Evolutionary conservation across 2,329 filamentous ascomycete species (phyloP), one percentile per base, ranked within the genome.

Genomic region (Nigrograna mackinnonii): DNA sequence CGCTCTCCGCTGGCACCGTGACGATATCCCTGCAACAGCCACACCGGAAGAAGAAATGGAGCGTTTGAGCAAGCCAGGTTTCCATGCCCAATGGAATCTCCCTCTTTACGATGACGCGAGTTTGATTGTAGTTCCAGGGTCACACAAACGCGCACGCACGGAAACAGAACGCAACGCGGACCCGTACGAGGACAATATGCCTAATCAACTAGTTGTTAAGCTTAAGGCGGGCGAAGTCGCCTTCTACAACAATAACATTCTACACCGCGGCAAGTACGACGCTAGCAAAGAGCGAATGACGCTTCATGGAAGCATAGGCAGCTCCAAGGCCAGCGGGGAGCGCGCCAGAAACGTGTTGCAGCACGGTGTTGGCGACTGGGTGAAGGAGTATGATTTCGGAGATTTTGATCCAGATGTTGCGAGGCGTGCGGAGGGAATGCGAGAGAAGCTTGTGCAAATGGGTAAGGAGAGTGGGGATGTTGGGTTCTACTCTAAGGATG

Each of bases 201-300:
- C 84, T 0, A 81, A 73, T 0, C 84, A 91, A 72, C 60, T 85
- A 12, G 69, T 80, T 3, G 89, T 95, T 13, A 61, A 74, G 60
- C 73, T 95, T 47, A 72, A 79, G 49, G 78, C 89, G 0, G 90
- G 90, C 0, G 90, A 95, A 68, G 82, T 87, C 13, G 87, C 87
- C 31, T 95, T 95, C 58, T 95, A 95, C 63, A 84, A 95, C 67
- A 95, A 91, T 62, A 95, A 95, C 66, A 95, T 95, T 50, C 66
- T 95, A 49, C 87, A 90, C 59, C 74, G 86, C 4, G 87, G 86
- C 2, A 80, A 81, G 20, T 91, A 90, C 64, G 72, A 78, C 50
- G 68, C 70, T 11, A 56, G 28, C 1, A 78, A 72, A 53, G 84
- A 89, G 69, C 72, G 87, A 18, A 79, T 86, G 75, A 89, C 86